phyloP scores from a whole-genome alignment of 2,329 filamentous ascomycete genomes.

The Alternaria ethzedia region DNA sequence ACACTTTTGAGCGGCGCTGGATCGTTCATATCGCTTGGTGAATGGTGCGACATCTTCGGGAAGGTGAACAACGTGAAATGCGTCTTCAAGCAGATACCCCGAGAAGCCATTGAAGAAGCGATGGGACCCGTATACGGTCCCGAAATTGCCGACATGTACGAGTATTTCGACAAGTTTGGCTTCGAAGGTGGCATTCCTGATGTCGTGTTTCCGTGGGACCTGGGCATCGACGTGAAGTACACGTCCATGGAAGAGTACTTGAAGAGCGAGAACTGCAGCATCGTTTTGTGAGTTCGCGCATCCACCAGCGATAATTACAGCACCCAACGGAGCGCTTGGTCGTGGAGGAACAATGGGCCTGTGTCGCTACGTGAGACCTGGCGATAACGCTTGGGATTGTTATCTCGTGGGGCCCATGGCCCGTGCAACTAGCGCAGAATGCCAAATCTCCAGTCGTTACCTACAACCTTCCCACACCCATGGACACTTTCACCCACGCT shows the following conservation, averaged over 20 bases:
- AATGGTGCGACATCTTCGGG: conserved; percentile 33
- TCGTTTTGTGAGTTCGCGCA: conserved; percentile 9
- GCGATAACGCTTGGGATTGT: not conserved
- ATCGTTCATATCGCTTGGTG: conserved; percentile 27
- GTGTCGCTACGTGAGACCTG: not conserved
- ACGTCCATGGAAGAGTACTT: conserved; percentile 38
- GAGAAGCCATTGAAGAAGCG: conserved; percentile 25
- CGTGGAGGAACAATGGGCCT: not conserved
- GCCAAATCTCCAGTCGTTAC: not conserved
- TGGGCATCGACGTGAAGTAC: conserved; percentile 22
- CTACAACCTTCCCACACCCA: not conserved
- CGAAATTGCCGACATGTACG: conserved; percentile 43
- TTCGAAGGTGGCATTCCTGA: conserved; percentile 46
- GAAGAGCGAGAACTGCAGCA: conserved; percentile 31
- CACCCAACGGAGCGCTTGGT: not conserved
- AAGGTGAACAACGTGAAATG: conserved; percentile 23
- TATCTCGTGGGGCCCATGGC: not conserved
- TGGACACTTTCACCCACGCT: not conserved
- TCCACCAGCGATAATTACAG: not conserved
- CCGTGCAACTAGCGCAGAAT: not conserved
- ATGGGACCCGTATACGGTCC: conserved; percentile 27
- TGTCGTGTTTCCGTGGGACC: conserved; percentile 38
- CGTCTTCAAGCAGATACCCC: conserved; percentile 20
- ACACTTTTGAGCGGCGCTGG: conserved; percentile 34
- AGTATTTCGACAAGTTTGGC: conserved; percentile 46